Conservation (phyloP, 2,329 filamentous ascomycete species). For the Alternaria triticimaculans region DNA sequence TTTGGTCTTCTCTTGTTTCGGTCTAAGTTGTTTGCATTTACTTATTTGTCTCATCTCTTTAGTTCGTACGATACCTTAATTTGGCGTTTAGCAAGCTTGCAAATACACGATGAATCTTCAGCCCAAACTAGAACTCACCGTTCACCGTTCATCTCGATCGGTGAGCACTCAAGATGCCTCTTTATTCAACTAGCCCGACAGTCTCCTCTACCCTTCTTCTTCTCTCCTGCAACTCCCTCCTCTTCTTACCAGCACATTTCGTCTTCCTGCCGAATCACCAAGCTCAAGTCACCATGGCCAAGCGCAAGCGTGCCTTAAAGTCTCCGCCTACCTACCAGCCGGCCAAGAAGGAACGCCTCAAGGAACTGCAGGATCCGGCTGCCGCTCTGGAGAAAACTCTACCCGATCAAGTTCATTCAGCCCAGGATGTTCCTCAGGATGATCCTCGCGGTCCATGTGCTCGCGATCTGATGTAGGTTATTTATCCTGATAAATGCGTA, state of each 20-base stretch:
- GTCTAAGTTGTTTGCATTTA: background rate
- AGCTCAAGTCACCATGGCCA: background rate
- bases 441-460: too few relatives aligned
- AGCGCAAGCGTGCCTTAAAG: background rate
- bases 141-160: too few relatives aligned
- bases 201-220: too few relatives aligned
- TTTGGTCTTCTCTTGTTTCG: background rate
- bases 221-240: too few relatives aligned
- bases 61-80: background rate
- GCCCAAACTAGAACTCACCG: too few relatives aligned
- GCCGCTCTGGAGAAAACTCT: background rate
- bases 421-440: background rate
- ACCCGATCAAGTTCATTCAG: background rate
- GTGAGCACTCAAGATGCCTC: too few relatives aligned
- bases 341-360: background rate
- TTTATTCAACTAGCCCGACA: too few relatives aligned
- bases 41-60: background rate
- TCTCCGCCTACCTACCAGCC: too few relatives aligned
- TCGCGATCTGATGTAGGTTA: background rate
- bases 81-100: background rate
- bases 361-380: background rate
- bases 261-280: background rate
- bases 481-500: accelerated
- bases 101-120: background rate
- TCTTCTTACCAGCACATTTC: too few relatives aligned